Evolutionary conservation across 768 basidiomycete genomes (phyloP).

Genomic region (Amanita pallidorosea): DNA sequence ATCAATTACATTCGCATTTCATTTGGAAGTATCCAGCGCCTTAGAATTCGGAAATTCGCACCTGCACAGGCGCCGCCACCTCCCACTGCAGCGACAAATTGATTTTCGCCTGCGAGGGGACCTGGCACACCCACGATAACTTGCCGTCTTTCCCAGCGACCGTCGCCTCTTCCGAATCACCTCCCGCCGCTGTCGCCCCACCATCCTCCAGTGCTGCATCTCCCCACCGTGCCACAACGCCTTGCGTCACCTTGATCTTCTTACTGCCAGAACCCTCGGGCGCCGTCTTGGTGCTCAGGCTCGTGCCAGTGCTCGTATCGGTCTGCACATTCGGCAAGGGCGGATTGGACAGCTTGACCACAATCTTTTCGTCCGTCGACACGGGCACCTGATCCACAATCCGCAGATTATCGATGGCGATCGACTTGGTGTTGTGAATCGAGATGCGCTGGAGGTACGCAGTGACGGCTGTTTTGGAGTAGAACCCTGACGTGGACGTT

Average conservation of each 20-base stretch:
- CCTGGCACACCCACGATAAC: slow-evolving; percentile 26
- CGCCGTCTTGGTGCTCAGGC: not conserved
- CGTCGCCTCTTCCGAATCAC: slow-evolving; percentile 12
- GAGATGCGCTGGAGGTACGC: slow-evolving; percentile 25
- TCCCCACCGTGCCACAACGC: slow-evolving; percentile 20
- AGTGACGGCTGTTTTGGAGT: slow-evolving; percentile 19
- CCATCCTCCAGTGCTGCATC: slow-evolving; percentile 11
- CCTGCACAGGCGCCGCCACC: too few relatives aligned
- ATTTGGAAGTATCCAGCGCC: too few relatives aligned
- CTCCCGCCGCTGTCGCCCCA: slow-evolving; percentile 10
- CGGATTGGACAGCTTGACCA: slow-evolving; percentile 20
- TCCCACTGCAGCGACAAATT: slow-evolving; percentile 24
- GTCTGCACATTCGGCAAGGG: slow-evolving; percentile 8
- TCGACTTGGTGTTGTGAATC: slow-evolving; percentile 23
- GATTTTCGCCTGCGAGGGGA: too few relatives aligned
- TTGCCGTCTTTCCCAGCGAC: slow-evolving; percentile 22
- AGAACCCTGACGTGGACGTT: slow-evolving; percentile 21
- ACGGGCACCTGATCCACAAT: slow-evolving; percentile 26
- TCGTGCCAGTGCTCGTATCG: slow-evolving; percentile 1
- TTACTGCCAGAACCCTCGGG: slow-evolving; percentile 1
- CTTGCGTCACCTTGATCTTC: slow-evolving; percentile 13
- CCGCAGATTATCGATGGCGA: slow-evolving; percentile 14
- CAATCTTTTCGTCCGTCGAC: slow-evolving; percentile 20
- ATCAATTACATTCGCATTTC: too few relatives aligned
- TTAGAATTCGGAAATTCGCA: too few relatives aligned